Base-by-base conservation (phyloP, 495 filamentous ascomycete species). In the Trichocladium uniseriatum region DNA sequence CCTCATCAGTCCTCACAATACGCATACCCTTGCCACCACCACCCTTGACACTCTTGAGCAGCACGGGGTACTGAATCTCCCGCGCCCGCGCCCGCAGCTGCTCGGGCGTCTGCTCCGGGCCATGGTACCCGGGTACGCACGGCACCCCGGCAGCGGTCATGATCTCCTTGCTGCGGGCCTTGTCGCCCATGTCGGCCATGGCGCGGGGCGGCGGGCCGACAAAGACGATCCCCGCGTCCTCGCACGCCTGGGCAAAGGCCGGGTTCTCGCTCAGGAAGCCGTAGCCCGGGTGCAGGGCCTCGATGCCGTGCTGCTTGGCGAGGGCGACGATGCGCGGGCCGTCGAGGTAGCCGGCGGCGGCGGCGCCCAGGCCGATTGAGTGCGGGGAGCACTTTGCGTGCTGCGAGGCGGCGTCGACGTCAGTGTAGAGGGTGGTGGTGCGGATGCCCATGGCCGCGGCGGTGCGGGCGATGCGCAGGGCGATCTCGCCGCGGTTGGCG, bases 21-120 rank as follows among this genome's bases (percentile, higher is more conserved):
- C 92, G 76, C 92, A 99, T 99, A n/a, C 92, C 92, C 64, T 99
- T 98, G 13, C 92, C 92, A 47, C 92, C 92, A 31, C 92, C 92
- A 2, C 92, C 92, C 63, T 90, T 94, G 48, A 97, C 89, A 32
- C 94, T 94, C 71, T 99, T 99, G 36, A 99, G 78, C 14, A 99
- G 77, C 14, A 99, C 94, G 0, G 92, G 92, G 53, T 89, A 99
- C 48, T 80, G 80, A 61, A 97, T 88, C 59, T 84, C 80, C 51
- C 79, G 76, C 15, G 92, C 92, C 62, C 90, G 77, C 9, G 69
- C 67, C 51, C 84, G 73, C 37, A 99, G 74, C 59, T 83, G 79
- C 27, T 72, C 66, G 3, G 82, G 76, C 48, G 83, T 81, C 69
- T 99, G 92, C 42, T 95, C 87, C 6, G 67, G 57, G 24, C 94